Evolutionary conservation across 225 moss, liverwort and hornwort genomes (phyloP), one percentile per base, ranked within the genome.

Genomic region (Antitrichia curtipendula): DNA sequence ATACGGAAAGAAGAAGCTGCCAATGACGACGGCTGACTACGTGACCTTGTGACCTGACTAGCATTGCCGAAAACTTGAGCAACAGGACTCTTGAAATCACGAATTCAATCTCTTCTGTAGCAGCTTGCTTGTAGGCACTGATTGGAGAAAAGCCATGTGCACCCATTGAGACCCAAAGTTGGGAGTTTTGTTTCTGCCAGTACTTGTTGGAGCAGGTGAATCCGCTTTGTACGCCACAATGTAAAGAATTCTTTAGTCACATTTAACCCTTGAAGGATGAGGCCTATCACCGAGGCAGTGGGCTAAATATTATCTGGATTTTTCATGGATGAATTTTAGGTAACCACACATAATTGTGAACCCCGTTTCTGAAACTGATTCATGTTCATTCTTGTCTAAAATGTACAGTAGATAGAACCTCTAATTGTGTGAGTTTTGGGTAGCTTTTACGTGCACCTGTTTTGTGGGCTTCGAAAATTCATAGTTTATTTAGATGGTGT

Each of bases 1-100:
- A 93, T 92, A 89, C 88, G 93, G 5, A 89, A 66, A 88, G 92
- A 93, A 88, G 91, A 93, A 91, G 92, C 92, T 64, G 91, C 89
- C 43, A 92, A 89, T 57, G 92, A 92, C 40, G 93, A 93, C 36
- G 87, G 93, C 86, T 93, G 86, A 89, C 28, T 25, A 4, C 16
- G 56, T 10, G 34, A 75, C 34, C 36, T 47, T 24, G 56, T 10
- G 34, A 75, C 34, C 36, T 47, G 50, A 73, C 53, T 19, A 31
- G 49, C 69, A 89, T 50, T 50, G 50, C 50, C 14, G 28, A 34
- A 25, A 73, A n/a, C 50, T 52, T 34, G 13, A 23, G 81, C 77
- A 63, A 41, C 36, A 52, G 6, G 36, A 36, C 50, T 68, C 47
- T 45, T 66, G 10, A 73, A 11, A 63, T 47, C 38, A 61, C 62